These are phyloP conservation scores for Meira nashicola DNA, from an alignment of 1,284 basidiomycete genomes.

Conservation along the genomic window DNA sequence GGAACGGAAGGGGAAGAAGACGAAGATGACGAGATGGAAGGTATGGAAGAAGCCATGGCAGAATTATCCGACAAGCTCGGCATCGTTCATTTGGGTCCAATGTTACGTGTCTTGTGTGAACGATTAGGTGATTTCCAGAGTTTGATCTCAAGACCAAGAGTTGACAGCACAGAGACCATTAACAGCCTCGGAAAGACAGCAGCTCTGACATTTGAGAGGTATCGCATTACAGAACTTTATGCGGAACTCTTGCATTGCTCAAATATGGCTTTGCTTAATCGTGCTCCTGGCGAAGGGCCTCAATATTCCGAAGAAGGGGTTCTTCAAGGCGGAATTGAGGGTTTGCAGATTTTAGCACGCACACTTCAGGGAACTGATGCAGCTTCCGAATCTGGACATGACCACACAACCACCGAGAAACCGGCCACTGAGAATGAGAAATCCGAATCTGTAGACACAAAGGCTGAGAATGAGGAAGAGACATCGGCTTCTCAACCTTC, in stretches of 20 bases:
- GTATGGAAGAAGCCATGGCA: conserved; percentile 72
- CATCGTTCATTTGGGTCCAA: conserved; percentile 82
- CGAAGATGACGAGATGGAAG: conserved; percentile 51
- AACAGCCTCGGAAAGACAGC: conserved; percentile 55
- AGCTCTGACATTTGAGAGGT: conserved; percentile 89
- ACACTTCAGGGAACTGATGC: conserved; percentile 43
- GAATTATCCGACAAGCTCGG: conserved; percentile 86
- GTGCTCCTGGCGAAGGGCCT: conserved; percentile 54
- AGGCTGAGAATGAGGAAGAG: neutral
- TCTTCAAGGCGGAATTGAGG: conserved; percentile 49
- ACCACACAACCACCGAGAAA: conserved; percentile 11
- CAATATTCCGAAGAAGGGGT: conserved; percentile 45
- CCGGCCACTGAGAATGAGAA: neutral
- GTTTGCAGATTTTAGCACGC: conserved; percentile 46
- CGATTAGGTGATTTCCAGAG: conserved; percentile 68
- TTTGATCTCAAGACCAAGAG: conserved; percentile 69
- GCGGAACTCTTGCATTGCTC: conserved; percentile 96
- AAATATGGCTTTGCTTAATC: conserved; percentile 93
- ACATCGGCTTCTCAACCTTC: neutral
- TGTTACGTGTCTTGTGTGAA: conserved; percentile 73
- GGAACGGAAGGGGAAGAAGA: conserved; percentile 23
- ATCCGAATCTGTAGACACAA: neutral
- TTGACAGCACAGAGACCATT: conserved; percentile 60
- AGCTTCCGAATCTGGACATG: conserved; percentile 16
- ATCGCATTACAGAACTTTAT: conserved; percentile 94